These are phyloP conservation scores for Amphibolis antarctica DNA, from an alignment of 106 monocot genomes.

Conservation along the genomic window DNA sequence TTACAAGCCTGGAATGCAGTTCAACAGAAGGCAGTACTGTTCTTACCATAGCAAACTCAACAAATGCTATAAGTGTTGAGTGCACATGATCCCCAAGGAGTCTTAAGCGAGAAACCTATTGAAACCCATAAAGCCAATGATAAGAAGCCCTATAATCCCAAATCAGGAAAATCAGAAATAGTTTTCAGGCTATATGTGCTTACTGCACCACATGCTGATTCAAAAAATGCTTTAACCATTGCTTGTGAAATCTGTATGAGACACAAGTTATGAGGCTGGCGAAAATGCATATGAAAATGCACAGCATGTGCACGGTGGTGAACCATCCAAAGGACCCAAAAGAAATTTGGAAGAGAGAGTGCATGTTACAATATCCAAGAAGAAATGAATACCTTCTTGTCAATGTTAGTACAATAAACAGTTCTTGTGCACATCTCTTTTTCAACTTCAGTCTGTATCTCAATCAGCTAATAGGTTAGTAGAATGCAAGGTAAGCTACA, in stretches of 20 bases:
- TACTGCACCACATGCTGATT: slow-evolving; percentile 35
- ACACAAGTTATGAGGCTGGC: not conserved
- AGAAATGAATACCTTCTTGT: slow-evolving; percentile 28
- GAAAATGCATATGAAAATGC: not conserved
- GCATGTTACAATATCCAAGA: too few species aligned
- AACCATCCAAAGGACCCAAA: too few species aligned
- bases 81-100: slow-evolving; percentile 52
- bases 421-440: slow-evolving; percentile 37
- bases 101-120: slow-evolving; percentile 42
- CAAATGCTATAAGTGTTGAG: slow-evolving; percentile 66
- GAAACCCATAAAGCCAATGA: not conserved
- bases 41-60: slow-evolving; percentile 53
- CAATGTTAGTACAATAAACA: slow-evolving; percentile 50
- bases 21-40: not conserved
- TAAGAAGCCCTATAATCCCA: not conserved
- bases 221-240: slow-evolving; percentile 39
- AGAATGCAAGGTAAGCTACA: not conserved
- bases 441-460: slow-evolving; percentile 33
- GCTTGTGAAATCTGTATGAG: slow-evolving; percentile 32
- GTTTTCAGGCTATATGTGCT: slow-evolving; percentile 10
- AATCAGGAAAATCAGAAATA: not conserved
- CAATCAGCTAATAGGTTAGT: not conserved
- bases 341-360: too few species aligned
- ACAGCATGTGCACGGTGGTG: not conserved
- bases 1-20: not conserved